phyloP scores from a whole-genome alignment of 2,329 filamentous ascomycete species.

The Alternaria tenuissima region DNA sequence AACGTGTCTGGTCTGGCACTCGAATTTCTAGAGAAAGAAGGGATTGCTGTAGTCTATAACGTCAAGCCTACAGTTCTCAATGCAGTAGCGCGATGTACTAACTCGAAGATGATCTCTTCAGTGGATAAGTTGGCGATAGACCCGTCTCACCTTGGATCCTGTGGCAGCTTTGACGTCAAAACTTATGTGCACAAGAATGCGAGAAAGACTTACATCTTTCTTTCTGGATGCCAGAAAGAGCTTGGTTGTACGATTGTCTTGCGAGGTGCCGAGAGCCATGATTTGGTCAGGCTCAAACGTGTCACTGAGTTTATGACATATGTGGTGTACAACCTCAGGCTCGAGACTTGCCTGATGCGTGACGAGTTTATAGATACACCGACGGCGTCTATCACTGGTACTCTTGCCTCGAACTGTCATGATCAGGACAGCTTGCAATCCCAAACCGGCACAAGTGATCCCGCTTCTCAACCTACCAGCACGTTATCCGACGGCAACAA shows the following conservation, averaged over 20 bases:
- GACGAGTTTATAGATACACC: conserved; percentile 92
- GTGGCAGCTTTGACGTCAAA: conserved; percentile 90
- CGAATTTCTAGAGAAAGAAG: conserved; percentile 84
- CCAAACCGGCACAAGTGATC: neutral
- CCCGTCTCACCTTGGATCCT: conserved; percentile 77
- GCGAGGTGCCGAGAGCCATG: conserved; percentile 76
- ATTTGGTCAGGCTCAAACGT: conserved; percentile 81
- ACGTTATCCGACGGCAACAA: conserved; percentile 51
- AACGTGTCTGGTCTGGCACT: conserved; percentile 91
- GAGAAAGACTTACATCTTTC: conserved; percentile 95
- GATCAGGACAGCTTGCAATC: conserved; percentile 16
- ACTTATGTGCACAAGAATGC: conserved; percentile 86
- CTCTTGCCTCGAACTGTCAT: conserved; percentile 27
- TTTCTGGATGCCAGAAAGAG: conserved; percentile 88
- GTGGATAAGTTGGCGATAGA: conserved; percentile 89
- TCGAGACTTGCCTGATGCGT: conserved; percentile 92
- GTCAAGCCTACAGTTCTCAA: conserved; percentile 96
- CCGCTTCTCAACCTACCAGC: conserved; percentile 3
- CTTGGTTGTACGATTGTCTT: conserved; percentile 95
- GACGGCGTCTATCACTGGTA: conserved; percentile 60
- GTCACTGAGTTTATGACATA: conserved; percentile 99
- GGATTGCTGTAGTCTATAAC: conserved; percentile 94
- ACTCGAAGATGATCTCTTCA: conserved; percentile 91
- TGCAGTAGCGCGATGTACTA: conserved; percentile 89
- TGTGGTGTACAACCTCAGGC: conserved; percentile 95